These are phyloP conservation scores for Cryptococcus sp. DNA, from an alignment of 1,284 basidiomycete species.

Conservation along the genomic window DNA sequence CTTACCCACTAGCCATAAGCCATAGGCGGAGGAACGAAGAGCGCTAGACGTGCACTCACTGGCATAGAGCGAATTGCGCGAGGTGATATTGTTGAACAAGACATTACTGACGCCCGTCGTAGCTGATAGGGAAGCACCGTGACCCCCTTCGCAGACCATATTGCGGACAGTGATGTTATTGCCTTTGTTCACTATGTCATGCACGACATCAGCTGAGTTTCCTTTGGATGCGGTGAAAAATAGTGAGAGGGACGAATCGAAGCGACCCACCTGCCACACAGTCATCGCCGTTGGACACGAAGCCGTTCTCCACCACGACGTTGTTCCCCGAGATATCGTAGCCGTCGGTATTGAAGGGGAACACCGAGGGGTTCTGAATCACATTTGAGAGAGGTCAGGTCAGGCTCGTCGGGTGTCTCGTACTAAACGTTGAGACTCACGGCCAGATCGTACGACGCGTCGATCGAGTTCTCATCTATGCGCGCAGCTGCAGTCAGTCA, in stretches of 20 bases:
- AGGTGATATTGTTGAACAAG: slow-evolving; percentile 24
- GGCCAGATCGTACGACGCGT: slow-evolving; percentile 6
- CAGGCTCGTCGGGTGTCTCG: too few species aligned
- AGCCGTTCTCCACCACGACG: slow-evolving; percentile 58
- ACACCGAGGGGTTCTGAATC: slow-evolving; percentile 53
- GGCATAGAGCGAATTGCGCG: slow-evolving; percentile 55
- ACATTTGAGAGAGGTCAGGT: background rate
- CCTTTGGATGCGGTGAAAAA: background rate
- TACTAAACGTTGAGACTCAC: background rate
- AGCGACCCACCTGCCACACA: slow-evolving; percentile 56
- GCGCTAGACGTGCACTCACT: slow-evolving; percentile 20
- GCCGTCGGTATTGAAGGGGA: slow-evolving; percentile 59
- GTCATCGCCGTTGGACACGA: slow-evolving; percentile 59
- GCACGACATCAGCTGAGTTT: too few species aligned
- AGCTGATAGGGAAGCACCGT: slow-evolving; percentile 39
- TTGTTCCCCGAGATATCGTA: slow-evolving; percentile 54
- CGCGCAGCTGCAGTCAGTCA: background rate
- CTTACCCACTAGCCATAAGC: too few species aligned
- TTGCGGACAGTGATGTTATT: slow-evolving; percentile 54
- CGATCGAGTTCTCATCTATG: slow-evolving; percentile 7
- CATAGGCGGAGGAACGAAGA: too few species aligned
- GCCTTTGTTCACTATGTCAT: slow-evolving; percentile 41
- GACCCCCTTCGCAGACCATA: slow-evolving; percentile 47
- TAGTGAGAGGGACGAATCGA: background rate
- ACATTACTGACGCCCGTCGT: slow-evolving; percentile 19